A percentile compares a stretch with the other conserved stretches of the same genome.
Conservation (phyloP, 805 yeast genomes). For the Myxozyma mucilagina region DNA sequence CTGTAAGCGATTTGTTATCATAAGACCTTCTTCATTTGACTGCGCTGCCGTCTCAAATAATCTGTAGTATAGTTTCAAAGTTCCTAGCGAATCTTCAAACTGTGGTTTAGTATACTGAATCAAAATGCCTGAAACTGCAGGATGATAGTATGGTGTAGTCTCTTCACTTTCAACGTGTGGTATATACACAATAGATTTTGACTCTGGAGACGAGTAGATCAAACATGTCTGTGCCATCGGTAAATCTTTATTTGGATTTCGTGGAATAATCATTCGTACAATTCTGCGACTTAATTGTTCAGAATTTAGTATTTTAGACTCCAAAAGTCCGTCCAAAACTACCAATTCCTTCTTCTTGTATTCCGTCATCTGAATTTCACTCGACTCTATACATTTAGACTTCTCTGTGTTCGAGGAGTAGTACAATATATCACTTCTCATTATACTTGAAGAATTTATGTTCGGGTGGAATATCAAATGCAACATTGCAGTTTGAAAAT, state of each 20-base stretch:
- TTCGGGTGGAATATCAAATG: constrained; percentile 78
- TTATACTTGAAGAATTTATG: constrained; percentile 85
- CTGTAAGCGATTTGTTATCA: constrained; percentile 55
- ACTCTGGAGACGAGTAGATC: constrained; percentile 39
- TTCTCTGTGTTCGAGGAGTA: constrained; percentile 24
- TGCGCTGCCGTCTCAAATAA: neutral
- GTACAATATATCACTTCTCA: constrained; percentile 73
- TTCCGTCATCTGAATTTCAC: neutral
- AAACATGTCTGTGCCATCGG: constrained; percentile 84
- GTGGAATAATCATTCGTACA: constrained; percentile 85
- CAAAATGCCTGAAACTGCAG: constrained; percentile 78
- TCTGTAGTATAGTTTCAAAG: constrained; percentile 13
- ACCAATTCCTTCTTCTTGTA: neutral
- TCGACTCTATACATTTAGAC: neutral
- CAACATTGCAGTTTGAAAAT: constrained; percentile 61
- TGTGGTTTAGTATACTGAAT: constrained; percentile 39
- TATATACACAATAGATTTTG: constrained; percentile 47
- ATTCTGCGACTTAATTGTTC: constrained; percentile 41
- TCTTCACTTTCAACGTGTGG: constrained; percentile 67
- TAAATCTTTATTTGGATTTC: constrained; percentile 84
- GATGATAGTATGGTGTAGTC: constrained; percentile 85
- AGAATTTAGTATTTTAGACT: neutral
- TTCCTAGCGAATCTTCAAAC: neutral
- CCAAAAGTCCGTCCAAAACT: neutral
- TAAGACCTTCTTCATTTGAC: neutral